A percentile compares a stretch with the other conserved stretches of the same genome.
Evolutionary conservation across 1,284 basidiomycete species (phyloP).

Genomic region (Cryptococcus sp.): DNA sequence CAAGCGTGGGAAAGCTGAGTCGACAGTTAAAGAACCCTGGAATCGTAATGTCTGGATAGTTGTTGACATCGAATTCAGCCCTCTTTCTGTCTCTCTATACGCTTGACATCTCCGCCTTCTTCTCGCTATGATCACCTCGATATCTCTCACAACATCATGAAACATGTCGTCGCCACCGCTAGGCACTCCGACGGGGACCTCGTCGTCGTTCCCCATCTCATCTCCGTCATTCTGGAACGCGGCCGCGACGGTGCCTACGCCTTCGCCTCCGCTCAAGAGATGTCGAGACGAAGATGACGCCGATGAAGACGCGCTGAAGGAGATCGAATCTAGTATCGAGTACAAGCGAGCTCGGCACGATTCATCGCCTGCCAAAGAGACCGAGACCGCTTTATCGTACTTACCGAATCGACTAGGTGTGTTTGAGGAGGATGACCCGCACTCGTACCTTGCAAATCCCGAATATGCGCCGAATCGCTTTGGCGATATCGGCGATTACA

Average conservation of each 20-base stretch:
- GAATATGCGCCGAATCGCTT: constrained; percentile 78
- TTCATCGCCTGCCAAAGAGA: constrained; percentile 9
- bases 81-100: constrained; percentile 3
- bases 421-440: constrained; percentile 23
- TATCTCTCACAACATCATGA: constrained; percentile 1
- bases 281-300: constrained; percentile 2
- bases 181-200: constrained; percentile 5
- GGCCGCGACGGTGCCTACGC: constrained; percentile 21
- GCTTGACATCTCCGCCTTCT: background rate
- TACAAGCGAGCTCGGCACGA: constrained; percentile 11
- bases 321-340: constrained; percentile 1
- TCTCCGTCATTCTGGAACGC: constrained; percentile 43
- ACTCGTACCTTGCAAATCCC: constrained; percentile 42
- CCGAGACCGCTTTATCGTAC: constrained; percentile 30
- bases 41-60: constrained; percentile 9
- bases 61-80: constrained; percentile 3
- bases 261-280: constrained; percentile 2
- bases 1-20: constrained; percentile 17
- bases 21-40: background rate
- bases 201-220: constrained; percentile 38
- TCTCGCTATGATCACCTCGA: background rate
- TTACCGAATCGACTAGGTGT: constrained; percentile 33
- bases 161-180: constrained; percentile 13
- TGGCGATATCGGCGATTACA: constrained; percentile 82
- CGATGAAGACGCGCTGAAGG: constrained; percentile 1